These are phyloP conservation scores for Citrus mangshanensis DNA, from an alignment of 345 rosid species.

Conservation along the genomic window DNA sequence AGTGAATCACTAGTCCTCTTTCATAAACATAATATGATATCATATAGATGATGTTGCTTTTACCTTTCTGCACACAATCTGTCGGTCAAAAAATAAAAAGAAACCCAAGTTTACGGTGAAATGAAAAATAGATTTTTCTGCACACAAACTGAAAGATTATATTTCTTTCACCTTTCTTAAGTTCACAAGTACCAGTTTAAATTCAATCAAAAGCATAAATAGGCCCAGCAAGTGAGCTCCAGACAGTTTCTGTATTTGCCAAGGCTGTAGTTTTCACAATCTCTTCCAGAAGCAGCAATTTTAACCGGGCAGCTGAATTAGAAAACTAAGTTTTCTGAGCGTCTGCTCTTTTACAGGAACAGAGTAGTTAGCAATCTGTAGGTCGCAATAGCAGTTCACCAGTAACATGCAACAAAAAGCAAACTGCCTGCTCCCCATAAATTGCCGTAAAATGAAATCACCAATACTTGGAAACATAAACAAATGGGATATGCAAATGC, in stretches of 20 bases:
- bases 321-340: neutral
- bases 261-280: neutral
- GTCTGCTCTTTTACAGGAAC: neutral
- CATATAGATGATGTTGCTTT: neutral
- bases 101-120: too few relatives aligned
- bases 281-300: neutral
- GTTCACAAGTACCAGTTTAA: neutral
- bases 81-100: neutral
- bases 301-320: neutral
- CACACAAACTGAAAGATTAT: too few relatives aligned
- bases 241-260: neutral
- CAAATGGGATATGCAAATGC: neutral
- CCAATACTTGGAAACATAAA: neutral
- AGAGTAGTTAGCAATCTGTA: neutral
- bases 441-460: neutral
- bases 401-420: neutral
- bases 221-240: neutral
- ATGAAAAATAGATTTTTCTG: too few relatives aligned
- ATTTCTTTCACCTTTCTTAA: neutral
- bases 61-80: neutral
- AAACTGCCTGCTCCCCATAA: neutral
- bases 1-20: neutral
- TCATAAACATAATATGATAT: too few relatives aligned
- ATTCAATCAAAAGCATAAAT: neutral
- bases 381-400: neutral